These are phyloP conservation scores for Calocybe indica DNA, from an alignment of 768 basidiomycete genomes.

Conservation along the genomic window DNA sequence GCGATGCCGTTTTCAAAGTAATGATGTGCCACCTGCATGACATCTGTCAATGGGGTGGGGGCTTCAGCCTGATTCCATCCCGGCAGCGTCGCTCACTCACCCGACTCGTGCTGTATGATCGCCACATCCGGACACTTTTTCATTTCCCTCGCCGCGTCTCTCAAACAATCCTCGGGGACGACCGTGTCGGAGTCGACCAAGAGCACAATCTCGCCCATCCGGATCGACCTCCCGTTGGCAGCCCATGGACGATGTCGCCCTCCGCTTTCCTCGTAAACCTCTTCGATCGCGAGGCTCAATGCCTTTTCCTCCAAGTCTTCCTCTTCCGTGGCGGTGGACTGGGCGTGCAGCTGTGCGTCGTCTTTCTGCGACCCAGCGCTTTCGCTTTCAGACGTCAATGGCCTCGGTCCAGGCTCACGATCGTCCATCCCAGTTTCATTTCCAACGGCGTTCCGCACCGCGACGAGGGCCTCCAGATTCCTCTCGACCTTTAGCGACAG, in stretches of 20 bases:
- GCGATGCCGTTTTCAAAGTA: slow-evolving; percentile 90
- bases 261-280: slow-evolving; percentile 54
- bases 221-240: slow-evolving; percentile 59
- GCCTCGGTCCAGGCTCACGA: too few species aligned
- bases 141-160: slow-evolving; percentile 84
- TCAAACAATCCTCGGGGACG: slow-evolving; percentile 78
- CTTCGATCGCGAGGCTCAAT: slow-evolving; percentile 66
- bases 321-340: too few species aligned
- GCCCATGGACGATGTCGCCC: slow-evolving; percentile 60
- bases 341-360: too few species aligned
- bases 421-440: not conserved
- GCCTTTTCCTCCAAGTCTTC: slow-evolving; percentile 53
- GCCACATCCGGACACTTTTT: slow-evolving; percentile 66
- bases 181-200: slow-evolving; percentile 76
- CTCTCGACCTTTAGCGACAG: slow-evolving; percentile 57
- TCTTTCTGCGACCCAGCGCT: too few species aligned
- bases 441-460: slow-evolving; percentile 2
- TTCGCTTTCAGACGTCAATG: too few species aligned
- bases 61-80: not conserved
- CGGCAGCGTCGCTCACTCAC: slow-evolving; percentile 20
- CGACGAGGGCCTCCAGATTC: slow-evolving; percentile 41
- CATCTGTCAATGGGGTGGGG: slow-evolving; percentile 33
- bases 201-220: slow-evolving; percentile 74
- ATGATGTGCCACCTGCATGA: slow-evolving; percentile 81
- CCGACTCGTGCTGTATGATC: slow-evolving; percentile 84